These are phyloP conservation scores for Cladophialophora bantiana DNA, from an alignment of 2,329 filamentous ascomycete species.

Conservation along the genomic window DNA sequence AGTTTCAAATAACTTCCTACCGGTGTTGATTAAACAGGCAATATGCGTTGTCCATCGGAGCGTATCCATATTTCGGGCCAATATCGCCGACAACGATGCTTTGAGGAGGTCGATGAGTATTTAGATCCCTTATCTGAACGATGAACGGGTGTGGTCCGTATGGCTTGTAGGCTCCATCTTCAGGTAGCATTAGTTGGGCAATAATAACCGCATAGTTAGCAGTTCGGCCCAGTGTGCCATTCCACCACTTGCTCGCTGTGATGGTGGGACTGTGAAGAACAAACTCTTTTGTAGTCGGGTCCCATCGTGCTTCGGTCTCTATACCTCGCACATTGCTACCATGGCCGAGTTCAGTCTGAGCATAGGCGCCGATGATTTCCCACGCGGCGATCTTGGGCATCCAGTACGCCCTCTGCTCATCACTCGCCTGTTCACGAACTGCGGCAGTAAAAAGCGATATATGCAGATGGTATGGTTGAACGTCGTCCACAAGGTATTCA, in stretches of 20 bases:
- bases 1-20: not conserved
- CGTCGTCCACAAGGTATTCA: conserved; percentile 60
- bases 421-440: conserved; percentile 56
- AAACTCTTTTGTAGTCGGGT: conserved; percentile 54
- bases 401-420: conserved; percentile 57
- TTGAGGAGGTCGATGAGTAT: conserved; percentile 54
- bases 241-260: conserved; percentile 63
- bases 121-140: conserved; percentile 57
- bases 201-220: conserved; percentile 62
- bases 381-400: conserved; percentile 56
- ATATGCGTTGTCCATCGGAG: conserved; percentile 60
- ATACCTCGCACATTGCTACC: conserved; percentile 60
- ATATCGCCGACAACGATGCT: conserved; percentile 61
- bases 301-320: conserved; percentile 57
- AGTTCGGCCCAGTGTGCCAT: conserved; percentile 58
- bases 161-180: conserved; percentile 44
- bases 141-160: conserved; percentile 61
- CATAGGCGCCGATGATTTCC: conserved; percentile 61
- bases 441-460: conserved; percentile 59
- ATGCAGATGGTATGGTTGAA: conserved; percentile 60
- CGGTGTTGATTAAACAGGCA: conserved; percentile 58
- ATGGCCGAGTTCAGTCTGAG: conserved; percentile 60
- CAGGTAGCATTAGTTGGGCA: conserved; percentile 58
- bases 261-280: conserved; percentile 59
- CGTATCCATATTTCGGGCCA: conserved; percentile 61